Base-by-base conservation (phyloP, 1,284 basidiomycete species). In the Wallemia ichthyophaga region DNA sequence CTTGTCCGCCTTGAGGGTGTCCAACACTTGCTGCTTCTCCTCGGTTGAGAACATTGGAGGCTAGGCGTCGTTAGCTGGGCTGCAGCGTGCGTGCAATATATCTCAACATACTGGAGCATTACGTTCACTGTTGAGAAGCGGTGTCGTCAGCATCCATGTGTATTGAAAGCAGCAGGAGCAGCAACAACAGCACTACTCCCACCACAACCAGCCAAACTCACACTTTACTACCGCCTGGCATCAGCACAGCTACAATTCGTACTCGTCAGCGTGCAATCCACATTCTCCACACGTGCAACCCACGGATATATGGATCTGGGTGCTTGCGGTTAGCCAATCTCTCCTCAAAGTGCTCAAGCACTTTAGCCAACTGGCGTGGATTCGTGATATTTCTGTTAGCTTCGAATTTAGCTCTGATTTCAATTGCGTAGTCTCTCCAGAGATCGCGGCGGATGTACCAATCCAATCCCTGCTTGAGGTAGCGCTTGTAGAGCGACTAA, bases 321-420 rank as follows among this genome's bases (percentile, higher is more conserved):
- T 95, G 89, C 63, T 73, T 73, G 65, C 72, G 76, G 27, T 70
- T 71, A 17, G 78, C 80, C 27, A 94, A 73, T 27, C 78, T 71
- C 9, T 78, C 80, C 72, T 94, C 89, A 5, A 87, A 86, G 66
- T 81, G 78, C 66, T 81, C 78, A 48, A 95, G 72, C 60, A 94
- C 78, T n/a, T 72, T 67, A 15, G 84, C 83, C 59, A 95, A 73
- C 27, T 82, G 82, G 63, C 89, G 77, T 17, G 89, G 89, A 69
- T 94, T 86, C 61, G 79, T 78, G 59, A 94, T 80, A 67, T 92
- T 75, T 61, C 89, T 89, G 75, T 94, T 86, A 64, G 76, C 73
- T 73, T 95, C 89, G 69, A 95, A 95, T 69, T 88, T 81, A 63
- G 88, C 87, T 62, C 89, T 75, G 65, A 94, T 86, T 69, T 81